Conservation (phyloP, 1,139 yeast genomes). For the Candida sanyaensis region DNA sequence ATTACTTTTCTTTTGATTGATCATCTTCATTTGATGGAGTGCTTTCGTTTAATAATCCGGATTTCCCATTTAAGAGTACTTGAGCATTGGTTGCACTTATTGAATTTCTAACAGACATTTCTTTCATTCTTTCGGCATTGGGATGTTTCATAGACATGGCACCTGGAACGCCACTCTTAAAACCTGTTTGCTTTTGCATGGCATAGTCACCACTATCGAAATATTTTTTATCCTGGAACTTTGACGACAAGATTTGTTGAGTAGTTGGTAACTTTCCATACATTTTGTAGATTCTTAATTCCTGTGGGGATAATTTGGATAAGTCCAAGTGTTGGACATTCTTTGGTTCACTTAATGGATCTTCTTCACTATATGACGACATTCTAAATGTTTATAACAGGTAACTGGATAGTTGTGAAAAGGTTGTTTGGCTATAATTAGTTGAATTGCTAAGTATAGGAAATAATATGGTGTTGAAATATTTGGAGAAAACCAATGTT, state of each 20-base stretch:
- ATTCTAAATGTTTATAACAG: background rate
- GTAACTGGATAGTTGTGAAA: background rate
- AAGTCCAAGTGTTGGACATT: slow-evolving; percentile 54
- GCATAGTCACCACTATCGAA: slow-evolving; percentile 99
- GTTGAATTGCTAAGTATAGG: no score
- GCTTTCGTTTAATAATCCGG: slow-evolving; percentile 45
- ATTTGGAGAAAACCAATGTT: background rate
- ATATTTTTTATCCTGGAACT: slow-evolving; percentile 85
- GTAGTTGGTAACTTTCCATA: slow-evolving; percentile 90
- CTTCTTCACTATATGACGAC: slow-evolving; percentile 32
- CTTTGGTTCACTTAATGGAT: slow-evolving; percentile 49
- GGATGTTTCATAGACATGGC: slow-evolving; percentile 43
- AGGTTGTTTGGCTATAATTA: no score
- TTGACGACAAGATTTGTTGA: slow-evolving; percentile 77
- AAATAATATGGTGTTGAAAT: background rate
- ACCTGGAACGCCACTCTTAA: slow-evolving; percentile 17
- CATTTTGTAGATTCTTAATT: slow-evolving; percentile 67
- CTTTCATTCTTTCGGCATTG: slow-evolving; percentile 51
- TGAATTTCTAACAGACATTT: slow-evolving; percentile 47
- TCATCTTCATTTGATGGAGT: slow-evolving; percentile 30
- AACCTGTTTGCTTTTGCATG: slow-evolving; percentile 61
- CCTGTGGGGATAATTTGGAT: slow-evolving; percentile 65
- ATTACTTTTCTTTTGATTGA: background rate
- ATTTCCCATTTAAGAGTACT: slow-evolving; percentile 48
- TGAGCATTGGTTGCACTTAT: slow-evolving; percentile 49